These are phyloP conservation scores for Fomitopsis betulina DNA, from an alignment of 1,284 basidiomycete genomes.

Conservation along the genomic window DNA sequence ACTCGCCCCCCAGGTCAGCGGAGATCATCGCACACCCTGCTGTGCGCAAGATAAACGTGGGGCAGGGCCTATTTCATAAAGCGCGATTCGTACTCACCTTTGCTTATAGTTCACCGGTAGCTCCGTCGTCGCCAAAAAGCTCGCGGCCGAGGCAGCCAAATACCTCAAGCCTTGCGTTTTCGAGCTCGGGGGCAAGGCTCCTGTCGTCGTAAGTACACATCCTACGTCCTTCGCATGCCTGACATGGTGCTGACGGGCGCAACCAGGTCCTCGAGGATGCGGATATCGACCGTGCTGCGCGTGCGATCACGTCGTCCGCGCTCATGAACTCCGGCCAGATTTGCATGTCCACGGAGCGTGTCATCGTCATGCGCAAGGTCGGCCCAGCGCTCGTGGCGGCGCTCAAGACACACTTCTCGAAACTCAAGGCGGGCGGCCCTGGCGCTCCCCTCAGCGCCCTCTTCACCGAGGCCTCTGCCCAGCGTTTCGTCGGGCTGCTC, in stretches of 20 bases:
- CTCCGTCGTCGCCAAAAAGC: slow-evolving; percentile 9
- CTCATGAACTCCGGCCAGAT: slow-evolving; percentile 61
- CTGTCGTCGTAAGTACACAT: slow-evolving; percentile 46
- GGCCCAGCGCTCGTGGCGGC: slow-evolving; percentile 32
- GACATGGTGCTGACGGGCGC: neutral
- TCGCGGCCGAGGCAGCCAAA: slow-evolving; percentile 13
- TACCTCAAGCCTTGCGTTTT: slow-evolving; percentile 16
- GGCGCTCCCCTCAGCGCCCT: slow-evolving; percentile 32
- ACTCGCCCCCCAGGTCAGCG: slow-evolving; percentile 13
- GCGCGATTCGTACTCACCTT: neutral
- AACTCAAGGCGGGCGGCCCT: slow-evolving; percentile 34
- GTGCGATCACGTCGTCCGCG: slow-evolving; percentile 48
- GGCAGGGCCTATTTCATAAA: neutral
- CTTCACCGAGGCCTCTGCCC: slow-evolving; percentile 46
- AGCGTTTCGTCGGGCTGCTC: slow-evolving; percentile 43
- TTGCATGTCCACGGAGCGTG: slow-evolving; percentile 68
- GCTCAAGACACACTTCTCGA: slow-evolving; percentile 31
- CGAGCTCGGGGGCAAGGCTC: slow-evolving; percentile 45
- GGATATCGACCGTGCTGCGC: slow-evolving; percentile 51
- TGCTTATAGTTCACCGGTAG: slow-evolving; percentile 16
- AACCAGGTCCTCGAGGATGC: slow-evolving; percentile 55
- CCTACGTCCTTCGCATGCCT: neutral
- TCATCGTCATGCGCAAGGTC: slow-evolving; percentile 48
- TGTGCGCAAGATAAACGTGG: slow-evolving; percentile 21
- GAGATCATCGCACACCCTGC: slow-evolving; percentile 20